Conservation (phyloP, 2,329 filamentous ascomycete species). For the Fusarium sp. region DNA sequence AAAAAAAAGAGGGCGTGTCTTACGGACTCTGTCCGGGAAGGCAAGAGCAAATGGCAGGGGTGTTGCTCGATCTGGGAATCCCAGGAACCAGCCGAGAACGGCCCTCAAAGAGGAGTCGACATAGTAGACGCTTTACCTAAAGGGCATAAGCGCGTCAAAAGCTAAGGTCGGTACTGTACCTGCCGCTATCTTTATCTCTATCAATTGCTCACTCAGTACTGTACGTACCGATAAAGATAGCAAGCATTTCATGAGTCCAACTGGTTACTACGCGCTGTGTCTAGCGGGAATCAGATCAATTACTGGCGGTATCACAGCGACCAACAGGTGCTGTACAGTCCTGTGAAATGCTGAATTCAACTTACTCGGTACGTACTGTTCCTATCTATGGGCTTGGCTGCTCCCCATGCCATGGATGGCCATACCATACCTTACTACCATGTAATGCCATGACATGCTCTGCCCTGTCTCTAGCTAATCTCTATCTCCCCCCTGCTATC, state of each 20-base stretch:
- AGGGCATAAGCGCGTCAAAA: constrained; percentile 13
- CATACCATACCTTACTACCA: neutral
- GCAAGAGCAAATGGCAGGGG: constrained; percentile 8
- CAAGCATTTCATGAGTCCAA: constrained; percentile 25
- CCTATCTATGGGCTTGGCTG: constrained; percentile 23
- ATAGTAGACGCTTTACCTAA: constrained; percentile 24
- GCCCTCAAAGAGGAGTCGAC: constrained; percentile 30
- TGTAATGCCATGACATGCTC: neutral
- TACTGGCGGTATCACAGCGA: constrained; percentile 29
- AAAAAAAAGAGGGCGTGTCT: constrained; percentile 24
- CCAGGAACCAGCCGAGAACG: constrained; percentile 44
- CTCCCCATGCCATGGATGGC: neutral
- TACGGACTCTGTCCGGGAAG: constrained; percentile 36
- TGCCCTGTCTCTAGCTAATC: constrained; percentile 28
- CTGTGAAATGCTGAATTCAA: constrained; percentile 23
- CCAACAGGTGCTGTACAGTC: constrained; percentile 27
- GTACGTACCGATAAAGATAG: constrained; percentile 47
- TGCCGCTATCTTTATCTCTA: constrained; percentile 43
- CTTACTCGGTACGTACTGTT: constrained; percentile 12
- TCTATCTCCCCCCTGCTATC: constrained; percentile 28
- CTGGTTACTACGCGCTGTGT: constrained; percentile 42
- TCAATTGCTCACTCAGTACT: constrained; percentile 18
- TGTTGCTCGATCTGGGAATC: constrained; percentile 26
- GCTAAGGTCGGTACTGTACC: constrained; percentile 36
- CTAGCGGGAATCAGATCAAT: constrained; percentile 22